Evolutionary conservation across 805 yeast genomes (phyloP).

Genomic region (Metschnikowia anglica): DNA sequence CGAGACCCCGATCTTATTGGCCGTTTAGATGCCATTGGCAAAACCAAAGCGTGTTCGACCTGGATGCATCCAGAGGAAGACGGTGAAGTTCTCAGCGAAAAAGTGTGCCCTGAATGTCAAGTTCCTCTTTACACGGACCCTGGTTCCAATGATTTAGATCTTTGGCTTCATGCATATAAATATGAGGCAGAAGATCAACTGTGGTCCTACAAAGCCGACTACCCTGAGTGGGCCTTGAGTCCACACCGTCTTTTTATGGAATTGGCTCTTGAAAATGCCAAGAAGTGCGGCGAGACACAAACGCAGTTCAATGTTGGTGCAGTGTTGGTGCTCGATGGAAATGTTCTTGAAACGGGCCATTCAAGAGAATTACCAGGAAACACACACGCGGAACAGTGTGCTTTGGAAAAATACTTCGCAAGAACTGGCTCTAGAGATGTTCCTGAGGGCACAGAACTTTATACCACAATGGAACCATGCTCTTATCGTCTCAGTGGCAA

Average conservation of each 20-base stretch:
- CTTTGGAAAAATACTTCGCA: slow-evolving; percentile 67
- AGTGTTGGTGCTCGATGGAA: slow-evolving; percentile 59
- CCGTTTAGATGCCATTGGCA: slow-evolving; percentile 66
- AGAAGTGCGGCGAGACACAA: slow-evolving; percentile 73
- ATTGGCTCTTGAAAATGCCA: slow-evolving; percentile 73
- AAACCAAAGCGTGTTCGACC: slow-evolving; percentile 61
- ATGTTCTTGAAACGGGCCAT: slow-evolving; percentile 75
- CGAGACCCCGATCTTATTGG: slow-evolving; percentile 43
- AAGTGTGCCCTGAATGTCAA: slow-evolving; percentile 63
- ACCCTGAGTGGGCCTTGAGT: slow-evolving; percentile 80
- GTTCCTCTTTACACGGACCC: slow-evolving; percentile 82
- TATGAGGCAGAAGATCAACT: slow-evolving; percentile 58
- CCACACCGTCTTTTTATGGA: slow-evolving; percentile 64
- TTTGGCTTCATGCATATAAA: slow-evolving; percentile 89
- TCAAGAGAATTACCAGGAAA: slow-evolving; percentile 92
- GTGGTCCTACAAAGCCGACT: slow-evolving; percentile 75
- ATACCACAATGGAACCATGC: slow-evolving; percentile 98
- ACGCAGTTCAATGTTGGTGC: slow-evolving; percentile 97
- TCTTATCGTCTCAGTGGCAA: slow-evolving; percentile 87
- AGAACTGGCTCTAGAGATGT: slow-evolving; percentile 39
- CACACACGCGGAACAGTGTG: slow-evolving; percentile 97
- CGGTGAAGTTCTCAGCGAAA: slow-evolving; percentile 68
- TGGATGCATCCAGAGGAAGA: slow-evolving; percentile 59
- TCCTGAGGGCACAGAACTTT: slow-evolving; percentile 77
- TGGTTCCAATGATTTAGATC: slow-evolving; percentile 77